Evolutionary conservation across 768 basidiomycete species (phyloP).

Genomic region (Trametes sanguinea): DNA sequence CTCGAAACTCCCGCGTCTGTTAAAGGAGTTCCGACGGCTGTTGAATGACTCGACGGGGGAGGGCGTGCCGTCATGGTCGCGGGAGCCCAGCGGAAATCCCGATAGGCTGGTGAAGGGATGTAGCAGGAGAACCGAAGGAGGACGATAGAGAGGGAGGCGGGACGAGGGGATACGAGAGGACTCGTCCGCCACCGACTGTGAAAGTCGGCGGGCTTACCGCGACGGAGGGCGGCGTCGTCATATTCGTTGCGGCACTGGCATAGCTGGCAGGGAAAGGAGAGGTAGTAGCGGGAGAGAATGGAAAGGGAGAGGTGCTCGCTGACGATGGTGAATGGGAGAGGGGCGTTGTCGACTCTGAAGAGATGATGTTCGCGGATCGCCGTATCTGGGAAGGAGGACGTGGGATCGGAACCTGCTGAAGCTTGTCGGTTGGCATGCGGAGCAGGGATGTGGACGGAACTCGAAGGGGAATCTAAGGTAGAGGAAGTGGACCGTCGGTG

Average conservation of each 20-base stretch:
- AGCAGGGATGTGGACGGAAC: conserved; percentile 41
- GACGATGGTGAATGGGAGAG: conserved; percentile 65
- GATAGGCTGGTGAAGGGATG: conserved; percentile 13
- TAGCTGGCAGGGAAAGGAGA: conserved; percentile 57
- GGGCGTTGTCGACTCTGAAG: conserved; percentile 56
- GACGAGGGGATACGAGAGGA: conserved; percentile 77
- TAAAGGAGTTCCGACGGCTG: conserved; percentile 41
- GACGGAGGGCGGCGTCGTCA: conserved; percentile 74
- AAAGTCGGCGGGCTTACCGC: conserved; percentile 42
- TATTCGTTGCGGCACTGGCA: conserved; percentile 58
- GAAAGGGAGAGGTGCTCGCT: conserved; percentile 68
- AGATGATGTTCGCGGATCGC: conserved; percentile 49
- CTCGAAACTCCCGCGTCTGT: conserved; percentile 35
- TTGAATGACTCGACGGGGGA: conserved; percentile 26
- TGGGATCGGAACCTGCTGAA: conserved; percentile 74
- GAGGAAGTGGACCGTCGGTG: conserved; percentile 55
- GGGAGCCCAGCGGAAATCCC: not conserved
- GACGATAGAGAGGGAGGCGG: conserved; percentile 61
- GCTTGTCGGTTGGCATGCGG: conserved; percentile 37
- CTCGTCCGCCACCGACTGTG: conserved; percentile 38
- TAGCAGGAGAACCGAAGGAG: conserved; percentile 48
- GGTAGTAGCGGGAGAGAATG: conserved; percentile 58
- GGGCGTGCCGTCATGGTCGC: conserved; percentile 17
- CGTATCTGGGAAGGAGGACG: conserved; percentile 66
- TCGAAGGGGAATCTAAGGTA: conserved; percentile 46